phyloP scores from a whole-genome alignment of 805 yeast species.

The Torulaspora gathmanii region DNA sequence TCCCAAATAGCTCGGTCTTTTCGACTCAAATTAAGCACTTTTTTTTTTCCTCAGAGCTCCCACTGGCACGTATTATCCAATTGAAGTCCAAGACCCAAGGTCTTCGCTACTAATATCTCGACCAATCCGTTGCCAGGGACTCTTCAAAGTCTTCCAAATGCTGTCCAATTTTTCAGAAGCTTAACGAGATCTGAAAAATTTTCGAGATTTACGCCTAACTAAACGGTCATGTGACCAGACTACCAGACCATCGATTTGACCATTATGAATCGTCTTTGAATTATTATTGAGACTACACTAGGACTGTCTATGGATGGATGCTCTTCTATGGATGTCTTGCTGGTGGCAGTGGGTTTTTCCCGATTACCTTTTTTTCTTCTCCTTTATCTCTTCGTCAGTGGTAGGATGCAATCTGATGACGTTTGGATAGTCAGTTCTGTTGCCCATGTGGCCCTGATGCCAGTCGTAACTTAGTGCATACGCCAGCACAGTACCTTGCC shows the following conservation, averaged over 20 bases:
- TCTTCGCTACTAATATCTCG: background rate
- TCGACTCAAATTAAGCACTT: no score
- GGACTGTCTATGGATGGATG: slow-evolving; percentile 3
- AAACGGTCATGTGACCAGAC: slow-evolving; percentile 1
- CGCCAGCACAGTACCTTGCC: slow-evolving; percentile 79
- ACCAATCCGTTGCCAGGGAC: background rate
- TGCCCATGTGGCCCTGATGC: slow-evolving; percentile 83
- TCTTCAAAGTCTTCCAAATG: background rate
- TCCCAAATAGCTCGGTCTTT: no score
- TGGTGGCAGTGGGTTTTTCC: background rate
- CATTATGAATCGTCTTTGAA: background rate
- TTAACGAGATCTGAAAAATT: slow-evolving; percentile 14
- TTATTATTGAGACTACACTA: slow-evolving; percentile 1
- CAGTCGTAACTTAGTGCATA: slow-evolving; percentile 93
- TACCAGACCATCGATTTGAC: no score
- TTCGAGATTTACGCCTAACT: slow-evolving; percentile 5
- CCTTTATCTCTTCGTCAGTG: slow-evolving; percentile 78
- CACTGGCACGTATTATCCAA: background rate
- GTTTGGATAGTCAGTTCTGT: slow-evolving; percentile 69
- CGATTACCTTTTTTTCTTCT: slow-evolving; percentile 36
- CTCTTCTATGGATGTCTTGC: background rate
- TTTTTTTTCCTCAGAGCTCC: background rate
- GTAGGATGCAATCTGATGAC: slow-evolving; percentile 77
- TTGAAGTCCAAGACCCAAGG: background rate
- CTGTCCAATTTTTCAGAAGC: slow-evolving; percentile 5